These are phyloP conservation scores for Diaporthe sp. DNA, from an alignment of 2,329 filamentous ascomycete species.

Conservation along the genomic window DNA sequence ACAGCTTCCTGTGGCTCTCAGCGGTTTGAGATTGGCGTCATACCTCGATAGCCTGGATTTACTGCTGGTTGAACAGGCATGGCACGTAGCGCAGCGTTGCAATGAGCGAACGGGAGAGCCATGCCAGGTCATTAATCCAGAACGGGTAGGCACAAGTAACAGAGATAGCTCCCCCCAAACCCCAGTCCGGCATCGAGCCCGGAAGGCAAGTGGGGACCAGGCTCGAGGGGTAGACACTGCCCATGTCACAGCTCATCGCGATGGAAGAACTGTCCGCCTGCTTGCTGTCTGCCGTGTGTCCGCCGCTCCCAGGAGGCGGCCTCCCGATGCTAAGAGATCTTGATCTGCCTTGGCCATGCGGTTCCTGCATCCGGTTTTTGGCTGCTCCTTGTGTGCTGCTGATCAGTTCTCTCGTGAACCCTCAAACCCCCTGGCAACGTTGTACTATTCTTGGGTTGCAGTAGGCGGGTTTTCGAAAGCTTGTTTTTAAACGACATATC, in stretches of 20 bases:
- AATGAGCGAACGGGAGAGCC: constrained; percentile 25
- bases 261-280: not conserved
- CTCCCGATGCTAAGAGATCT: constrained; percentile 16
- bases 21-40: constrained; percentile 38
- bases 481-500: constrained; percentile 30
- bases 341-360: constrained; percentile 29
- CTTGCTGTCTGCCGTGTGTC: constrained; percentile 25
- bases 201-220: not conserved
- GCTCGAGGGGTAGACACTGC: not conserved
- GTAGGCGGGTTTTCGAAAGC: constrained; percentile 22
- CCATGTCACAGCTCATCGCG: not conserved
- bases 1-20: constrained; percentile 12
- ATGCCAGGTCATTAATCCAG: constrained; percentile 25
- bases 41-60: constrained; percentile 2
- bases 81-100: constrained; percentile 32
- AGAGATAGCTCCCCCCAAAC: constrained; percentile 26
- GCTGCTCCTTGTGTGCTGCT: not conserved
- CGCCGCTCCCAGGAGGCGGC: constrained; percentile 4
- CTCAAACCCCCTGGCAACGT: not conserved
- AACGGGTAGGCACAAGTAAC: constrained; percentile 10
- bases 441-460: constrained; percentile 26
- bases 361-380: constrained; percentile 33
- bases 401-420: not conserved
- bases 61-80: constrained; percentile 28
- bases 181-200: constrained; percentile 28